Conservation (phyloP, 2,329 filamentous ascomycete species). For the Neurospora crassa region DNA sequence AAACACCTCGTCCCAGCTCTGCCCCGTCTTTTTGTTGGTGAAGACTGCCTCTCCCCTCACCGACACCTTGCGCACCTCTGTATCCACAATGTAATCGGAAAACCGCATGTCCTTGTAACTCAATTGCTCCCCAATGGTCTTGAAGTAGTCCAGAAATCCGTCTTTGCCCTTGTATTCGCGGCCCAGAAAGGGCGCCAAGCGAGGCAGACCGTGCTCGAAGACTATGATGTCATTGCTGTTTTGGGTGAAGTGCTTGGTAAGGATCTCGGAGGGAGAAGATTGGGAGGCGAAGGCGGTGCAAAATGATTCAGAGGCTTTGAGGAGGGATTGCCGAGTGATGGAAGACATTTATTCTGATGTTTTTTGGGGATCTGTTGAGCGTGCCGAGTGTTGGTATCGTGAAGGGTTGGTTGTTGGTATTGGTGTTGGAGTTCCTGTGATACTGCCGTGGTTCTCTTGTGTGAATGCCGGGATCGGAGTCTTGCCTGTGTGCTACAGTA, state of each 20-base stretch:
- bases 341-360: background rate
- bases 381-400: background rate
- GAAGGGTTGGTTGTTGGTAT: background rate
- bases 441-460: background rate
- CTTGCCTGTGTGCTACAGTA: background rate
- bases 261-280: conserved; percentile 17
- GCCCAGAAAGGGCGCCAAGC: conserved; percentile 27
- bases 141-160: conserved; percentile 23
- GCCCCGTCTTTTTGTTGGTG: conserved; percentile 23
- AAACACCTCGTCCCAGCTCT: conserved; percentile 28
- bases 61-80: conserved; percentile 19
- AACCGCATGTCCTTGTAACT: conserved; percentile 24
- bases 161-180: conserved; percentile 22
- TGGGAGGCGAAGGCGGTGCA: conserved; percentile 24
- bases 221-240: conserved; percentile 14
- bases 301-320: conserved; percentile 23
- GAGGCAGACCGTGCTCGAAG: conserved; percentile 25
- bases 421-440: background rate
- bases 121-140: conserved; percentile 16
- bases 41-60: conserved; percentile 24
- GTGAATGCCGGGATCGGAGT: background rate
- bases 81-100: conserved; percentile 18
- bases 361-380: background rate
- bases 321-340: conserved; percentile 19
- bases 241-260: conserved; percentile 21